Percentiles rank a stretch among this genome's conserved stretches.
These are phyloP conservation scores for Rhinocladiella similis DNA, from an alignment of 2,329 filamentous ascomycete species.

Conservation along the genomic window DNA sequence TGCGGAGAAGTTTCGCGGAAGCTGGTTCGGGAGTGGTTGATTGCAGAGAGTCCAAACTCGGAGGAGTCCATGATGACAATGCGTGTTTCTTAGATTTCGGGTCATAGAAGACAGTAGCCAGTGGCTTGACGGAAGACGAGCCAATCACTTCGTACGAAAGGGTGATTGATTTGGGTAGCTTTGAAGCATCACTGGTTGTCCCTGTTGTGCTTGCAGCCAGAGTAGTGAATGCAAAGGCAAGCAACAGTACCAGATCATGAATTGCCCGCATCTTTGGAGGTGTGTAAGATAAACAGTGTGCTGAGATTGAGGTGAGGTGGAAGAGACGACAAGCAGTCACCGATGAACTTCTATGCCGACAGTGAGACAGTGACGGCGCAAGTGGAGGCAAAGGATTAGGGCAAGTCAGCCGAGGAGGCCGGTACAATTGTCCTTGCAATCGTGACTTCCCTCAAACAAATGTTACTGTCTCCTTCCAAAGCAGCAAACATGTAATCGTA, in stretches of 20 bases:
- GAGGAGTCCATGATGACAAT: conserved; percentile 42
- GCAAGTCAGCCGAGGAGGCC: conserved; percentile 16
- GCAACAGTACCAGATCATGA: conserved; percentile 16
- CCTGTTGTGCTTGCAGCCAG: conserved; percentile 3
- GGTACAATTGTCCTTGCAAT: neutral
- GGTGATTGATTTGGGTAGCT: conserved; percentile 25
- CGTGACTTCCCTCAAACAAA: conserved; percentile 8
- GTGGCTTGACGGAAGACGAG: conserved; percentile 25
- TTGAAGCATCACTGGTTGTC: conserved; percentile 9
- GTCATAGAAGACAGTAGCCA: conserved; percentile 45
- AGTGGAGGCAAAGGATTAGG: neutral
- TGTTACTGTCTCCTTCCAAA: conserved; percentile 8
- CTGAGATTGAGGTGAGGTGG: neutral
- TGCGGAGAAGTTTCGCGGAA: conserved; percentile 55
- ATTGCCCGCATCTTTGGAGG: neutral
- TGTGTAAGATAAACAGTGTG: too few species aligned
- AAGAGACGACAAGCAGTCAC: neutral
- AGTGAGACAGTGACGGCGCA: neutral
- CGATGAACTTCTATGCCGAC: neutral
- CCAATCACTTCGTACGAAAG: conserved; percentile 29
- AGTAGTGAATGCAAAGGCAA: conserved; percentile 7
- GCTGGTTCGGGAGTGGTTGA: conserved; percentile 40
- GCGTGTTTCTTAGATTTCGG: conserved; percentile 37
- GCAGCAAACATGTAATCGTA: conserved; percentile 21
- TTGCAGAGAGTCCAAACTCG: conserved; percentile 22